Base-by-base conservation (phyloP, 495 filamentous ascomycete genomes). In the Glonium stellatum region DNA sequence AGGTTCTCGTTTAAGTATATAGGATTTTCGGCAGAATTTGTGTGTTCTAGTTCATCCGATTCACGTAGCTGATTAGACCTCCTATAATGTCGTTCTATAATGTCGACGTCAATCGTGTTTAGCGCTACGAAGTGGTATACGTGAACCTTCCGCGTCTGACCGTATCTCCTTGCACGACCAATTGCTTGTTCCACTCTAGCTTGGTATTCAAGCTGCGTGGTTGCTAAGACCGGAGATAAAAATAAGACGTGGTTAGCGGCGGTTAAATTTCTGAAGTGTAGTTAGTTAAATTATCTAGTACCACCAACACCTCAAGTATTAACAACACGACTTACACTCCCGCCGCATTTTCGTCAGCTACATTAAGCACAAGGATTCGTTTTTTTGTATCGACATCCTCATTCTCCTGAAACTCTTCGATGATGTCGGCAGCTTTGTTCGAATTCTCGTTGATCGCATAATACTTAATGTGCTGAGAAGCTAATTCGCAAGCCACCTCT, bases 211-310 rank as follows among this genome's bases (percentile, higher is more conserved):
- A 83, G 74, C 51, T 86, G 78, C 1, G 80, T 76, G 5, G 74
- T 63, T 0, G 79, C 71, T 1, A 85, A 73, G 1, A 83, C 68
- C 1, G 89, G 88, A 0, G 78, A 80, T 11, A 86, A 71, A 68
- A 95, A 92, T 52, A 95, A 79, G 35, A 92, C 75, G 61, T 93
- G 89, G 57, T 88, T 91, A 0, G 88, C 87, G 41, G 80, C 78
- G 50, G 84, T 84, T 1, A 93, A 73, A 66, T 95, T 95, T 19
- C 84, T 87, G 62, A 48, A 1, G n/a, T n/a, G n/a, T n/a, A 1
- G 13, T 9, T 19, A 6, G 34, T 57, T 12, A 27, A 46, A 6
- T 47, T 15, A 13, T 1, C 44, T 44, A 1, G n/a, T 48, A 34
- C 36, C 0, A 9, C 6, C 27, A 3, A 39, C 18, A 55, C 42